A percentile compares a stretch with the other conserved stretches of the same genome.
Evolutionary conservation across 2,329 filamentous ascomycete species (phyloP).

Genomic region (Alternaria ventricosa): DNA sequence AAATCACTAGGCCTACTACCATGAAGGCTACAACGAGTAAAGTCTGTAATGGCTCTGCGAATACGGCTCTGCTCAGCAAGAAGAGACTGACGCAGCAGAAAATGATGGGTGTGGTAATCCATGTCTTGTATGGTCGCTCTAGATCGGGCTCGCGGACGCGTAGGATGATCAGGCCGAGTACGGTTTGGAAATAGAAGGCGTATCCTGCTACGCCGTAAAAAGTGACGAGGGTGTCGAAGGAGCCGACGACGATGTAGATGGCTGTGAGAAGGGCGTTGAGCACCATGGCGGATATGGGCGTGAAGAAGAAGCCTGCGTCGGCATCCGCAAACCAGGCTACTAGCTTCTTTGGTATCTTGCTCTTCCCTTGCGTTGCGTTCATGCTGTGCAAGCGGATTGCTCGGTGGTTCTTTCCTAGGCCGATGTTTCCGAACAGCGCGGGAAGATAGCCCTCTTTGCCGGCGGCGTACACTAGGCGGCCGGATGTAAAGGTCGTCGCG

Average conservation of each 20-base stretch:
- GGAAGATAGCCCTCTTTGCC: slow-evolving; percentile 96
- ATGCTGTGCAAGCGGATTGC: slow-evolving; percentile 43
- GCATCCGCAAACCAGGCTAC: slow-evolving; percentile 55
- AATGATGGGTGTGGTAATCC: slow-evolving; percentile 96
- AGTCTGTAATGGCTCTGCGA: slow-evolving; percentile 90
- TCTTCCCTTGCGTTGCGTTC: slow-evolving; percentile 26
- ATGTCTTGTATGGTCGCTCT: slow-evolving; percentile 90
- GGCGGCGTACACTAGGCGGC: slow-evolving; percentile 89
- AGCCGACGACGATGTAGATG: slow-evolving; percentile 82
- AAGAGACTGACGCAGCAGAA: slow-evolving; percentile 98
- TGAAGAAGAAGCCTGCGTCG: slow-evolving; percentile 86
- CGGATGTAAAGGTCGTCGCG: slow-evolving; percentile 90
- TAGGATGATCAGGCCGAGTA: slow-evolving; percentile 89
- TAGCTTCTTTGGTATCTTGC: slow-evolving; percentile 30
- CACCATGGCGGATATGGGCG: slow-evolving; percentile 88
- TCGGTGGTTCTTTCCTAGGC: slow-evolving; percentile 61
- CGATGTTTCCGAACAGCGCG: slow-evolving; percentile 80
- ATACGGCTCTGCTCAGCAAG: slow-evolving; percentile 83
- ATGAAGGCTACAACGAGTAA: slow-evolving; percentile 87
- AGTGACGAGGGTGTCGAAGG: slow-evolving; percentile 89
- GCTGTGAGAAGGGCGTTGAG: slow-evolving; percentile 79
- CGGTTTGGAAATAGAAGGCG: slow-evolving; percentile 95
- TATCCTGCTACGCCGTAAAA: slow-evolving; percentile 98
- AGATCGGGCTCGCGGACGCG: slow-evolving; percentile 85
- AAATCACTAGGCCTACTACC: slow-evolving; percentile 81